phyloP scores from a whole-genome alignment of 2,329 filamentous ascomycete genomes.

The Aspergillus versicolor region DNA sequence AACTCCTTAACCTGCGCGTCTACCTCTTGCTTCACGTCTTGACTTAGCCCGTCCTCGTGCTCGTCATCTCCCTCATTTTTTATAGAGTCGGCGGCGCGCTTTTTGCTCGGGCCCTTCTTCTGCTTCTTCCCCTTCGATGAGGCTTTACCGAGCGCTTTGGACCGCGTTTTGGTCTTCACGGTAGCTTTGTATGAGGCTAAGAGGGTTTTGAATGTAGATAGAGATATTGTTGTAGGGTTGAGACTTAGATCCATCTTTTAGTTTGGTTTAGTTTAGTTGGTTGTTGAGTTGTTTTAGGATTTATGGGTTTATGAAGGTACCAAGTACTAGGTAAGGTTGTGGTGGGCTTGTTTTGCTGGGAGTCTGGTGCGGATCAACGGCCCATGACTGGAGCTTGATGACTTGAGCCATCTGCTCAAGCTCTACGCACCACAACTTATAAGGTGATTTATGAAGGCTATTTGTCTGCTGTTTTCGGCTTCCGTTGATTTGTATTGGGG shows the following conservation, averaged over 20 bases:
- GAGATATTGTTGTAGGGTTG: constrained; percentile 25
- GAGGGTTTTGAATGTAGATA: constrained; percentile 26
- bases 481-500: no score
- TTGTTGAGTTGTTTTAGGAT: not conserved
- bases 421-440: no score
- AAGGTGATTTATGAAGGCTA: no score
- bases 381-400: no score
- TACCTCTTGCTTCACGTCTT: not conserved
- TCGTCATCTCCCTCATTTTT: not conserved
- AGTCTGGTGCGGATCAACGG: no score
- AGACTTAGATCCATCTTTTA: constrained; percentile 15
- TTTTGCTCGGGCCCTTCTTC: not conserved
- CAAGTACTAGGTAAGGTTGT: not conserved
- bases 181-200: constrained; percentile 29
- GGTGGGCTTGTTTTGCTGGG: not conserved
- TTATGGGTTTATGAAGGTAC: no score
- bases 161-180: constrained; percentile 23
- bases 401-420: not conserved
- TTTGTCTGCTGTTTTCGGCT: no score
- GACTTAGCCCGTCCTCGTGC: not conserved
- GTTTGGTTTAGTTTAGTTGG: not conserved
- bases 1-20: constrained; percentile 26
- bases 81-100: not conserved
- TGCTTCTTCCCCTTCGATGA: not conserved
- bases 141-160: constrained; percentile 20